phyloP scores from a whole-genome alignment of 495 filamentous ascomycete species.

The Cercophora sp. region DNA sequence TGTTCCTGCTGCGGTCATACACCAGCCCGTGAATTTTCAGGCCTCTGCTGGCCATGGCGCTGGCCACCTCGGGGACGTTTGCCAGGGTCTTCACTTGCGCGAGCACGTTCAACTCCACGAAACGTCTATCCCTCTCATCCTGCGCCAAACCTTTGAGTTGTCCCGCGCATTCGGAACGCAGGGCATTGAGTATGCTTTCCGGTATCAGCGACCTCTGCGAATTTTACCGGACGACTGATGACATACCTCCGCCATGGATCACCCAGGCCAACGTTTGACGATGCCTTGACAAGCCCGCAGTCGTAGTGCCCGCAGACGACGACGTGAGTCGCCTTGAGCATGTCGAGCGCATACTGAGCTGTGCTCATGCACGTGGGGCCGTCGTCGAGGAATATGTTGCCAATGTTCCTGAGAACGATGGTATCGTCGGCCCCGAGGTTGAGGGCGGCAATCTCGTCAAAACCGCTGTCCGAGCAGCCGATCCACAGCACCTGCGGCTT shows the following conservation, averaged over 20 bases:
- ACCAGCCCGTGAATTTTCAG: constrained; percentile 54
- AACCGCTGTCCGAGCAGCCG: constrained; percentile 39
- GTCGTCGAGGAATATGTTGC: constrained; percentile 35
- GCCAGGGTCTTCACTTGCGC: constrained; percentile 47
- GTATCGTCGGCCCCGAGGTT: constrained; percentile 35
- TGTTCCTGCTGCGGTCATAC: constrained; percentile 17
- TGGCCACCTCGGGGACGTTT: constrained; percentile 44
- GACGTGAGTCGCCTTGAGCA: constrained; percentile 42
- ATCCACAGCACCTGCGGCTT: constrained; percentile 42
- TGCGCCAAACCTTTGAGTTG: background rate
- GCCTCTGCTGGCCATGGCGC: constrained; percentile 49
- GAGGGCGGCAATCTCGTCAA: constrained; percentile 33
- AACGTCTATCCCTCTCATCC: constrained; percentile 10
- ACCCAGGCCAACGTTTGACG: constrained; percentile 4
- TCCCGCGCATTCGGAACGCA: constrained; percentile 2
- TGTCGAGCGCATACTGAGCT: constrained; percentile 32
- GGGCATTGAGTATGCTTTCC: constrained; percentile 11
- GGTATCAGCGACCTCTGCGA: background rate
- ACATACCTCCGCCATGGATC: constrained; percentile 8
- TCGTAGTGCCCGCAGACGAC: constrained; percentile 44
- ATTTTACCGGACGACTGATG: no score
- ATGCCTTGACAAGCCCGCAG: constrained; percentile 35
- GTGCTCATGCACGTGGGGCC: constrained; percentile 34
- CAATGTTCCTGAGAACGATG: constrained; percentile 40
- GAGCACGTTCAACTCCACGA: constrained; percentile 54